These are phyloP conservation scores for Clonostachys chloroleuca DNA, from an alignment of 2,329 filamentous ascomycete species.

Conservation along the genomic window DNA sequence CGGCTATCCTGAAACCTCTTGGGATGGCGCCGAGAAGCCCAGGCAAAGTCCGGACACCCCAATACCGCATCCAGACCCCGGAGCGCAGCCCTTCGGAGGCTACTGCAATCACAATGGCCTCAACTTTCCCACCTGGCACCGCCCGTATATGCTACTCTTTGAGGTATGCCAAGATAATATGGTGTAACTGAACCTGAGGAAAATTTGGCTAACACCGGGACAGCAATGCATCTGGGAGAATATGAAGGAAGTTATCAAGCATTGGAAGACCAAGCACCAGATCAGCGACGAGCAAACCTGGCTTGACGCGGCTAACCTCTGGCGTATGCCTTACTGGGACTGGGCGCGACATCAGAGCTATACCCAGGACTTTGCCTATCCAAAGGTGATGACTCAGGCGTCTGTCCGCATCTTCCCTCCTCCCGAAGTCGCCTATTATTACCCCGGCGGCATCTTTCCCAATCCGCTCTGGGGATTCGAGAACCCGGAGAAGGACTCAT, in stretches of 20 bases:
- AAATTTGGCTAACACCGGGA: no score
- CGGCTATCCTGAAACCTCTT: no score
- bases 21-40: no score
- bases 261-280: not conserved
- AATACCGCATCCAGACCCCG: not conserved
- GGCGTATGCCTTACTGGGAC: constrained; percentile 26
- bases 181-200: no score
- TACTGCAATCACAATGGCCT: constrained; percentile 61
- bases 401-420: not conserved
- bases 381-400: constrained; percentile 1
- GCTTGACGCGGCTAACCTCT: constrained; percentile 14
- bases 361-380: constrained; percentile 1
- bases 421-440: not conserved
- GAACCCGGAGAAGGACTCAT: not conserved
- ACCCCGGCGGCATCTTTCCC: not conserved
- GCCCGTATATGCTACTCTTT: constrained; percentile 57
- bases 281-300: constrained; percentile 7
- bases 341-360: constrained; percentile 17
- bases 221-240: constrained; percentile 23
- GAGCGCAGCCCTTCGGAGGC: constrained; percentile 21
- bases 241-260: not conserved
- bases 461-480: not conserved
- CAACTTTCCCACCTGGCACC: constrained; percentile 62
- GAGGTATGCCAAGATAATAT: constrained; percentile 22
- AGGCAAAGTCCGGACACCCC: no score